These are phyloP conservation scores for Phytophthora multivora DNA, from an alignment of 352 stramenopile species.

Conservation along the genomic window DNA sequence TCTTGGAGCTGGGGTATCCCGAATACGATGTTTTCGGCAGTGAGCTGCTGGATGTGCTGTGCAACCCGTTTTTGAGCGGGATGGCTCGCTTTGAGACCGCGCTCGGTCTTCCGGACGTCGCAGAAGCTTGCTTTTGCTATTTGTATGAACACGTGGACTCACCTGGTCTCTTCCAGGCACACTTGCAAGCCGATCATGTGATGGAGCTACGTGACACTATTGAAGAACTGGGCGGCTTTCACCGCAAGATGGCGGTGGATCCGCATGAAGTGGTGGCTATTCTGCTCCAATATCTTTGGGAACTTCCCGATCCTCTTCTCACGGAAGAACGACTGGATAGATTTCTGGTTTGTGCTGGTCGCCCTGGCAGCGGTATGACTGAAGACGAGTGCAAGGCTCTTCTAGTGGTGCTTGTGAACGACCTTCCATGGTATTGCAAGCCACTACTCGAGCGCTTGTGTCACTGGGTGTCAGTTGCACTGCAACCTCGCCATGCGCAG, in stretches of 20 bases:
- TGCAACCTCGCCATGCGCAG: constrained; percentile 60
- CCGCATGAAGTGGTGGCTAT: constrained; percentile 81
- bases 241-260: constrained; percentile 84
- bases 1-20: constrained; percentile 84
- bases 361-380: constrained; percentile 38
- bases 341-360: constrained; percentile 60
- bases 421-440: constrained; percentile 83
- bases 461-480: constrained; percentile 62
- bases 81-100: constrained; percentile 86
- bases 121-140: constrained; percentile 81
- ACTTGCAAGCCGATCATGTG: constrained; percentile 76
- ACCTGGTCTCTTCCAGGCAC: constrained; percentile 80
- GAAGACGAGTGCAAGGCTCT: constrained; percentile 62
- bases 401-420: constrained; percentile 76
- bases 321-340: constrained; percentile 75
- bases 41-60: constrained; percentile 75
- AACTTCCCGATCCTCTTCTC: constrained; percentile 78
- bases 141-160: constrained; percentile 80
- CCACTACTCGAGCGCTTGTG: constrained; percentile 75
- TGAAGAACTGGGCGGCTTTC: constrained; percentile 81
- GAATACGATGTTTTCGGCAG: constrained; percentile 87
- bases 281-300: constrained; percentile 84
- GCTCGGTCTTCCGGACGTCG: constrained; percentile 82
- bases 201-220: constrained; percentile 82
- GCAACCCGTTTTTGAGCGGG: constrained; percentile 84